A percentile compares a stretch with the other conserved stretches of the same genome.
Evolutionary conservation across 2,329 filamentous ascomycete genomes (phyloP).

Genomic region (Zymoseptoria passerinii): DNA sequence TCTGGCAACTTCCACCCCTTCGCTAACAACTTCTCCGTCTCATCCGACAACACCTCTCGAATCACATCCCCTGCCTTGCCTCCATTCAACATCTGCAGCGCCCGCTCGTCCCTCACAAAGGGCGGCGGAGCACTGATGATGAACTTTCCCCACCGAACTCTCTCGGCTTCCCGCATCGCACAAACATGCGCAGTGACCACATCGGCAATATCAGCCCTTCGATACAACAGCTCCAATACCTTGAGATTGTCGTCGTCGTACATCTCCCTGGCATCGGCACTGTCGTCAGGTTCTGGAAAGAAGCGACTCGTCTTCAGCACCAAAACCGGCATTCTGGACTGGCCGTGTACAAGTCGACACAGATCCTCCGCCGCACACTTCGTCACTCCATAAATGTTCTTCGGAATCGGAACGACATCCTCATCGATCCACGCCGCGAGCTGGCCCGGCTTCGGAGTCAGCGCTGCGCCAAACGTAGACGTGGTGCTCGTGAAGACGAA

Average conservation of each 20-base stretch:
- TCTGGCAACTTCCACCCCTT: conserved; percentile 12
- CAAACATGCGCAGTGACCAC: conserved; percentile 12
- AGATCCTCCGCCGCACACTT: conserved; percentile 44
- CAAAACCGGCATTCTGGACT: conserved; percentile 35
- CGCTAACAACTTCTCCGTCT: conserved; percentile 7
- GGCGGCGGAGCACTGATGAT: conserved; percentile 16
- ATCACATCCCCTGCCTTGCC: conserved; percentile 1
- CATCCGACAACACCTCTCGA: not conserved
- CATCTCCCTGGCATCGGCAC: conserved; percentile 5
- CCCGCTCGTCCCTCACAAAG: conserved; percentile 2
- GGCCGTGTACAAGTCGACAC: conserved; percentile 36
- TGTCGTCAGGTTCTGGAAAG: conserved; percentile 24
- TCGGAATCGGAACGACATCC: conserved; percentile 12
- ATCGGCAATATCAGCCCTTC: conserved; percentile 11
- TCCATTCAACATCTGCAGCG: conserved; percentile 5
- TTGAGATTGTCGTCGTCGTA: conserved; percentile 16
- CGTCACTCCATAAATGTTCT: conserved; percentile 34
- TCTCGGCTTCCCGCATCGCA: conserved; percentile 10
- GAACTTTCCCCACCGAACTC: conserved; percentile 12
- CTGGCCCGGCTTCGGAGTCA: conserved; percentile 12
- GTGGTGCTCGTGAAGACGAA: conserved; percentile 16
- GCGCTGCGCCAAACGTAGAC: conserved; percentile 15
- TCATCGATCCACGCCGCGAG: conserved; percentile 19
- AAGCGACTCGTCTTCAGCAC: conserved; percentile 43
- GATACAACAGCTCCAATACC: conserved; percentile 15